Evolutionary conservation across 2,329 filamentous ascomycete species (phyloP), one percentile per base, ranked within the genome.

Genomic region (Hortaea werneckii): DNA sequence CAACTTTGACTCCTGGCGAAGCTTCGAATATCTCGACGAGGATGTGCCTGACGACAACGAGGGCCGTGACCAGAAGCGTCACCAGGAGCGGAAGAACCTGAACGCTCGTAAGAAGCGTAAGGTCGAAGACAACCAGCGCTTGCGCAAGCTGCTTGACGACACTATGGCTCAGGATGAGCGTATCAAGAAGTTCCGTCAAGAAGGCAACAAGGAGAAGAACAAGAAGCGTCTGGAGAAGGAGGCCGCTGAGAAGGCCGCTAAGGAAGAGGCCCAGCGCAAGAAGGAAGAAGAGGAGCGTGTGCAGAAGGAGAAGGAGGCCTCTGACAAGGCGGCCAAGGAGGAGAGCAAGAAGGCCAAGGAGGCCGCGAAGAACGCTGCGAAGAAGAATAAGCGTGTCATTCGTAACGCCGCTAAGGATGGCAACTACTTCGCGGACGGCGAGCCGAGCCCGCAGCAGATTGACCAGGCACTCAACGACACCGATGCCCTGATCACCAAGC

Each of bases 331-430:
- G 5, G 82, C 87, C 47, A 85, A 85, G 57, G 88, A 90, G 57
- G 78, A 84, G 53, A 73, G 73, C 61, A 98, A 96, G 80, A 98
- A 98, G 79, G 83, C 85, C 50, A 98, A 96, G 76, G 92, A 98
- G 71, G 90, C 90, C 1, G 92, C 92, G 48, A 98, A 98, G 82
- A 95, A 88, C 63, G 92, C 92, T 10, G 85, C 92, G 61, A 98
- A 98, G 85, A 98, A 98, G 85, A 98, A 98, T 80, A 95, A 95
- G 80, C 87, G 92, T 75, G 85, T 96, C 41, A 82, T 98, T 59
- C 88, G 94, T 69, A 82, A 80, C 51, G 88, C 86, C 54, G 85
- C 90, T 70, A 98, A 98, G 78, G 92, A 98, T 57, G 89, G 86
- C 61, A 95, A 95, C 77, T 98, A 98, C 80, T 95, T 98, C 67